Evolutionary conservation across 2,329 filamentous ascomycete genomes (phyloP), one percentile per base, ranked within the genome.

Genomic region (Botrytis byssoidea): DNA sequence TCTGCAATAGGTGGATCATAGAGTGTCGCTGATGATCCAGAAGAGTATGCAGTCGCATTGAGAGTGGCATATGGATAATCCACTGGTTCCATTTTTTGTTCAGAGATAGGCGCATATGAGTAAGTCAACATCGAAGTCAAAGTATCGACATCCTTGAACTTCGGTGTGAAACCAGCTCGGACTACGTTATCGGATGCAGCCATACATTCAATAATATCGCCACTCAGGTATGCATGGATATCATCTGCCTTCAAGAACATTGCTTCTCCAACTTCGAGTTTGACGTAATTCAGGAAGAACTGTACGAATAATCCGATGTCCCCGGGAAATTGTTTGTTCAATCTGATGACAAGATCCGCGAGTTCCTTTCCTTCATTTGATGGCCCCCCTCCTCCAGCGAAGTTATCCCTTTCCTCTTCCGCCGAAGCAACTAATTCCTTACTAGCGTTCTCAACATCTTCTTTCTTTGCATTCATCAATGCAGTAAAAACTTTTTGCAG

Each of bases 201-300:
- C 96, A 99, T 99, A 86, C 96, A 99, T 84, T 99, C 96, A 82
- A 99, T 94, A 78, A 99, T 97, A 81, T 99, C 95, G 74, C 93
- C 93, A 4, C 91, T 93, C 61, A 97, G 84, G 83, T 99, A 99
- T 67, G 96, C 96, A 82, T 99, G 96, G 79, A 98, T 98, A 80
- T 98, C 96, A 80, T 99, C 95, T 10, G 96, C 96, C 79, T 94
- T 93, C 51, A 99, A 87, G 84, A 98, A 99, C 86, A 99, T 92
- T 14, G 95, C 96, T 84, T 99, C 95, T 70, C 96, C 96, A 1
- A 95, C 90, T 68, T 92, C 85, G 22, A 99, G 89, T 78, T 91
- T 92, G 81, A 99, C 93, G 80, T 93, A 97, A 86, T 99, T 99
- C 80, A 98, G 90, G 87, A 98, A 97, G 86, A 99, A 98, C 71